Evolutionary conservation across 139 green algal genomes (phyloP).

Genomic region (Edaphochlamys debaryana): DNA sequence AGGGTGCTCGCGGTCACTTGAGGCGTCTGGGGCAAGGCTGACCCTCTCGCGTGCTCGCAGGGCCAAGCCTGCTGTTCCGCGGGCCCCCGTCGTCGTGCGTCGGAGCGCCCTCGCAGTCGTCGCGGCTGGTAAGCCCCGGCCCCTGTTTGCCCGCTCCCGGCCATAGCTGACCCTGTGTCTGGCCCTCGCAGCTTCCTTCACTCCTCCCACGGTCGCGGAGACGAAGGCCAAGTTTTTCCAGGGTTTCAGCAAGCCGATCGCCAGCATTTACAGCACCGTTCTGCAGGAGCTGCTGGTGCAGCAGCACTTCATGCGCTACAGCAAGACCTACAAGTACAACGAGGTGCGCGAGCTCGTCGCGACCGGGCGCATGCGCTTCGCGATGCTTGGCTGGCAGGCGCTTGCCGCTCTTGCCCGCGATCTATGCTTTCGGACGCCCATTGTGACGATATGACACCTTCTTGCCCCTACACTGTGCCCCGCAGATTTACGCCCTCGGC

Average conservation of each 20-base stretch:
- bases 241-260: conserved; percentile 75
- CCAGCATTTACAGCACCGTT: conserved; percentile 87
- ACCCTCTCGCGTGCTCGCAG: background rate
- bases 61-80: background rate
- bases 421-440: too few species aligned
- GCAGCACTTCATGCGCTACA: conserved; percentile 92
- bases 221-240: conserved; percentile 78
- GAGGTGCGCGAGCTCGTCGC: conserved; percentile 62
- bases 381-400: too few species aligned
- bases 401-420: too few species aligned
- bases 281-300: conserved; percentile 94
- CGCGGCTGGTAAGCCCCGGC: conserved; percentile 4
- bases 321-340: conserved; percentile 90
- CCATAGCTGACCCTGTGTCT: background rate
- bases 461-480: background rate
- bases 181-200: conserved; percentile 13
- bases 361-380: too few species aligned
- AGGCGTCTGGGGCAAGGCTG: background rate
- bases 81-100: background rate
- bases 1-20: too few species aligned
- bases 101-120: background rate
- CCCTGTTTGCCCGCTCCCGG: background rate
- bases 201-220: conserved; percentile 67
- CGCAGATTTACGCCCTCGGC: conserved; percentile 90
- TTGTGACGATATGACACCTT: too few species aligned